A percentile compares a stretch with the other conserved stretches of the same genome.
phyloP scores from a whole-genome alignment of 225 moss, liverwort and hornwort genomes.

The Neckera pumila region DNA sequence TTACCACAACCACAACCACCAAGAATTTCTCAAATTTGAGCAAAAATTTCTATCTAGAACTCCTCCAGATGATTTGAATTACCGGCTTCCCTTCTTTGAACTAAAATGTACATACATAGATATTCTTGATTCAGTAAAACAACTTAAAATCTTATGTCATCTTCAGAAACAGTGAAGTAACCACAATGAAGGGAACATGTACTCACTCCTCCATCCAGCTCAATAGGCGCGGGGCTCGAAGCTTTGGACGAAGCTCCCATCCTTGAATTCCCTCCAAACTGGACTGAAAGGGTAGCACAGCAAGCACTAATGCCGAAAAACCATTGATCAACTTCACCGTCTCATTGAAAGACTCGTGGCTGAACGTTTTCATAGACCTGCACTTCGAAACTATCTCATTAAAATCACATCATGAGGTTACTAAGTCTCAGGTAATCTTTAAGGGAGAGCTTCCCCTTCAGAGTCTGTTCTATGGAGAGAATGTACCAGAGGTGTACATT shows the following conservation, averaged over 20 bases:
- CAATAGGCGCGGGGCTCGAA: slow-evolving; percentile 71
- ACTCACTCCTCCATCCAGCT: slow-evolving; percentile 96
- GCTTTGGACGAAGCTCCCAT: slow-evolving; percentile 80
- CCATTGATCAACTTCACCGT: slow-evolving; percentile 84
- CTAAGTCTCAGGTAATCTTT: background rate
- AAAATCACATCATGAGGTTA: background rate
- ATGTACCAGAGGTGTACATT: background rate
- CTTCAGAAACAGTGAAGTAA: background rate
- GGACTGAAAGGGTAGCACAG: slow-evolving; percentile 65
- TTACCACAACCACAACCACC: background rate
- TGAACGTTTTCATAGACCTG: slow-evolving; percentile 82
- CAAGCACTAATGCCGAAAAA: slow-evolving; percentile 67
- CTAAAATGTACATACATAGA: background rate
- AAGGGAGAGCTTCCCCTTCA: background rate
- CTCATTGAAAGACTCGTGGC: slow-evolving; percentile 82
- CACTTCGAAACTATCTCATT: background rate
- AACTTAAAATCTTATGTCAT: background rate
- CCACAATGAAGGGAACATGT: background rate
- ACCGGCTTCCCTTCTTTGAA: background rate
- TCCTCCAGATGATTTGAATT: background rate
- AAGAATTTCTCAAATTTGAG: background rate
- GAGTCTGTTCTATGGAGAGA: background rate
- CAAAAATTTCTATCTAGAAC: background rate
- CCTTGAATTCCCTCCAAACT: slow-evolving; percentile 82
- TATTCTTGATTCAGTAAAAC: background rate